These are phyloP conservation scores for Acrocalymma vagum DNA, from an alignment of 2,329 filamentous ascomycete species.

Conservation along the genomic window DNA sequence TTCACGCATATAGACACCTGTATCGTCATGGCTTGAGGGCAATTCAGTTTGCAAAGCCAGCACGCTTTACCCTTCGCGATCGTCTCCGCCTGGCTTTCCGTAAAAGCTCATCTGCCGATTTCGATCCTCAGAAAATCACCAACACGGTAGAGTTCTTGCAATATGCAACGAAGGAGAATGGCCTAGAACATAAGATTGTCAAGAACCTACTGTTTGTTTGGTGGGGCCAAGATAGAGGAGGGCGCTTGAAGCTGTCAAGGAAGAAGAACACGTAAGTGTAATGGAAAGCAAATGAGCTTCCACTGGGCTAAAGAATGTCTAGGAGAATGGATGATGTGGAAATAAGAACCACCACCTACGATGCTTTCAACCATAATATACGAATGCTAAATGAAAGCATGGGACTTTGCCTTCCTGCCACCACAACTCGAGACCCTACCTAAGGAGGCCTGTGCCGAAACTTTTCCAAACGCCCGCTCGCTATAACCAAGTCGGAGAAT, in stretches of 20 bases:
- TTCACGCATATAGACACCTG: slow-evolving; percentile 74
- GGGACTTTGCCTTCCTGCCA: slow-evolving; percentile 64
- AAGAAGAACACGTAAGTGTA: slow-evolving; percentile 27
- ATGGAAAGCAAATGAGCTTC: too few relatives aligned
- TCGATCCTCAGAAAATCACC: slow-evolving; percentile 58
- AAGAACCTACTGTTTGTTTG: slow-evolving; percentile 68
- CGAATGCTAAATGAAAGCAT: slow-evolving; percentile 78
- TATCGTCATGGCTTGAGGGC: slow-evolving; percentile 74
- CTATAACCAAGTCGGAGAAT: too few relatives aligned
- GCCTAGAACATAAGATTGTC: slow-evolving; percentile 76
- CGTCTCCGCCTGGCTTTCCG: slow-evolving; percentile 53
- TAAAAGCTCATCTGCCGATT: slow-evolving; percentile 36
- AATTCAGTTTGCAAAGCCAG: slow-evolving; percentile 75
- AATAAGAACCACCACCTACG: slow-evolving; percentile 54
- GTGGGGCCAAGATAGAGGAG: slow-evolving; percentile 53
- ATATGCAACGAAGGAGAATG: slow-evolving; percentile 68
- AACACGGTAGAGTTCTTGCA: slow-evolving; percentile 76
- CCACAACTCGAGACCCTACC: slow-evolving; percentile 38
- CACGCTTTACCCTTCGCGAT: slow-evolving; percentile 69
- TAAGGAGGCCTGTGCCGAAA: slow-evolving; percentile 13
- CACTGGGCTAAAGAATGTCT: slow-evolving; percentile 4
- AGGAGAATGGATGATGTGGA: slow-evolving; percentile 37
- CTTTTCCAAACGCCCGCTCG: slow-evolving; percentile 15
- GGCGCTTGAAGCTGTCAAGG: slow-evolving; percentile 38
- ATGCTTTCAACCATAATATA: slow-evolving; percentile 74